These are phyloP conservation scores for Aphanomyces cochlioides DNA, from an alignment of 352 stramenopile genomes.

Conservation along the genomic window DNA sequence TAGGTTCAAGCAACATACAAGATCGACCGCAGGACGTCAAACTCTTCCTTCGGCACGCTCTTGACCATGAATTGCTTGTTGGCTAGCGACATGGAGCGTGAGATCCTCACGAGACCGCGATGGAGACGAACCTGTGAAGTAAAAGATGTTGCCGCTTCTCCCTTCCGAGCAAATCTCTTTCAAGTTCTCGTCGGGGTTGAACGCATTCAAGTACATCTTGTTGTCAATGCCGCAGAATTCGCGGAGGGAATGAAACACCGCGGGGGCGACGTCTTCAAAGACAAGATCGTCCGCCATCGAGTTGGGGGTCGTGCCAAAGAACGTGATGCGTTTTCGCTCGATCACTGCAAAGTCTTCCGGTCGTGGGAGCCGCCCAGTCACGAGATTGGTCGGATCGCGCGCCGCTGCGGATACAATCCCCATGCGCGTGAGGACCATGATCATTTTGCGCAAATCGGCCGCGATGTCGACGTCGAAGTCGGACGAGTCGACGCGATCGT, in stretches of 20 bases:
- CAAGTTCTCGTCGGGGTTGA: slow-evolving; percentile 59
- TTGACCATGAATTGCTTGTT: slow-evolving; percentile 89
- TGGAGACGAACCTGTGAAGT: slow-evolving; percentile 56
- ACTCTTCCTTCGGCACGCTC: slow-evolving; percentile 83
- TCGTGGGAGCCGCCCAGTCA: slow-evolving; percentile 38
- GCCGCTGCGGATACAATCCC: slow-evolving; percentile 46
- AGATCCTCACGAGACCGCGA: slow-evolving; percentile 37
- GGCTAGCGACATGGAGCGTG: slow-evolving; percentile 48
- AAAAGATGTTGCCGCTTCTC: slow-evolving; percentile 85
- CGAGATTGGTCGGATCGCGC: neutral
- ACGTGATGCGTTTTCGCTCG: slow-evolving; percentile 59
- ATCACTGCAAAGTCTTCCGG: slow-evolving; percentile 62
- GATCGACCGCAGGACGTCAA: slow-evolving; percentile 73
- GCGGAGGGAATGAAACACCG: slow-evolving; percentile 74
- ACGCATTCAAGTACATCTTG: slow-evolving; percentile 65
- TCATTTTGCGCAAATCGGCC: slow-evolving; percentile 72
- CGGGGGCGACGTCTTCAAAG: slow-evolving; percentile 72
- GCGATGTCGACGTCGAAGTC: slow-evolving; percentile 50
- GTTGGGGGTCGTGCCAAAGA: slow-evolving; percentile 55
- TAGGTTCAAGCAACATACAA: slow-evolving; percentile 50
- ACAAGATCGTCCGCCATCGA: slow-evolving; percentile 45
- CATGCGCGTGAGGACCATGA: slow-evolving; percentile 83
- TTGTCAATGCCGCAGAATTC: slow-evolving; percentile 68
- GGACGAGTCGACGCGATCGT: neutral
- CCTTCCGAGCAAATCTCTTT: slow-evolving; percentile 74